These are phyloP conservation scores for Sugiyamaella novakii DNA, from an alignment of 1,139 yeast species.

Conservation along the genomic window DNA sequence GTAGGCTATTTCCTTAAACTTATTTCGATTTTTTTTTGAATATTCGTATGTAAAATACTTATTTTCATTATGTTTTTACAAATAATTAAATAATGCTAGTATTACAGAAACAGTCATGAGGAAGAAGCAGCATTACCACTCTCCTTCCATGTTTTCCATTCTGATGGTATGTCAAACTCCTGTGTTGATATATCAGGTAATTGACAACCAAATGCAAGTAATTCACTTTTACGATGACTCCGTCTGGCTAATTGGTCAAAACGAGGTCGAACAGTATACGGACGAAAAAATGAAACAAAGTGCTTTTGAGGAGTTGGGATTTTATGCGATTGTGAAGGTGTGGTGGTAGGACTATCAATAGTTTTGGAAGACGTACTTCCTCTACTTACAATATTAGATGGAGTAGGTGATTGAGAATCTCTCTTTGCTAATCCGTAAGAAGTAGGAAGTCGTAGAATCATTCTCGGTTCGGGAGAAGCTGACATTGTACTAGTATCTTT, in stretches of 20 bases:
- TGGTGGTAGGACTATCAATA: not conserved
- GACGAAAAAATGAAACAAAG: constrained; percentile 29
- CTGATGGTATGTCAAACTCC: constrained; percentile 77
- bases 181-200: constrained; percentile 56
- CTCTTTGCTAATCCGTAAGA: constrained; percentile 7
- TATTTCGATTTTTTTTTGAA: too few species aligned
- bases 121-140: too few species aligned
- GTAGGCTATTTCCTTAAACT: too few species aligned
- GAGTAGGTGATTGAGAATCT: constrained; percentile 1
- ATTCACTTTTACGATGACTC: constrained; percentile 26
- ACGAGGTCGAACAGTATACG: constrained; percentile 26
- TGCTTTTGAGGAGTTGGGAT: constrained; percentile 13
- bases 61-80: too few species aligned
- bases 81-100: too few species aligned
- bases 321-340: constrained; percentile 7
- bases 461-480: constrained; percentile 10
- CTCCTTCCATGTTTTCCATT: constrained; percentile 67
- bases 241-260: constrained; percentile 31
- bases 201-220: constrained; percentile 33
- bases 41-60: too few species aligned
- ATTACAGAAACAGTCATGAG: too few species aligned
- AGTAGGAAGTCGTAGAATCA: constrained; percentile 15
- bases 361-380: not conserved
- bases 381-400: not conserved
- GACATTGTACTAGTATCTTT: not conserved